Conservation (phyloP, 441 rosid species). For the Rhodomyrtus psidioides region DNA sequence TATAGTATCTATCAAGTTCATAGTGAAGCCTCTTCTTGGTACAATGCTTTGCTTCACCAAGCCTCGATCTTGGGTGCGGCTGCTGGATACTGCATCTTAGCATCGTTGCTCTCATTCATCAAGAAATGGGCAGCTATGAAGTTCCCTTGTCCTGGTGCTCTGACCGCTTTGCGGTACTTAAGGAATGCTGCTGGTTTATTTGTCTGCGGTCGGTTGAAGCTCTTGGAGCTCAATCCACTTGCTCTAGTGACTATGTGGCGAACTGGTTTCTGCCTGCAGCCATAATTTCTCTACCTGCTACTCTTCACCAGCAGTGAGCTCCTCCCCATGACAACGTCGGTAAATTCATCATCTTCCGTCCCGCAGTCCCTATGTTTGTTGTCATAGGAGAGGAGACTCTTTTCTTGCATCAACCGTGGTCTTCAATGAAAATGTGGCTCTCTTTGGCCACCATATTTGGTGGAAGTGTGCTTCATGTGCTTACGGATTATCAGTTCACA, state of each 20-base stretch:
- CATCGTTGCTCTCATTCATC: conserved; percentile 86
- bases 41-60: conserved; percentile 36
- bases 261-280: conserved; percentile 87
- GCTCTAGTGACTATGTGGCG: conserved; percentile 96
- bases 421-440: conserved; percentile 62
- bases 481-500: conserved; percentile 84
- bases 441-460: conserved; percentile 74
- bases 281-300: conserved; percentile 73
- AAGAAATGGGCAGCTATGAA: conserved; percentile 98
- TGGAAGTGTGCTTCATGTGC: conserved; percentile 76
- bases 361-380: conserved; percentile 81
- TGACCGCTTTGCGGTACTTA: conserved; percentile 73
- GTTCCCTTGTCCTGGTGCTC: conserved; percentile 94
- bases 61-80: conserved; percentile 79
- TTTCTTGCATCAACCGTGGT: conserved; percentile 86
- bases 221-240: no score
- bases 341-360: conserved; percentile 87
- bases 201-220: conserved; percentile 16
- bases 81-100: conserved; percentile 84
- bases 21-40: conserved; percentile 26
- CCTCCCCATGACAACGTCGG: conserved; percentile 20
- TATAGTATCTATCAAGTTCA: background rate
- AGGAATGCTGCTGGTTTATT: conserved; percentile 54
- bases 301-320: conserved; percentile 96
- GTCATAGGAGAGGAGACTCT: conserved; percentile 74